Evolutionary conservation across 805 yeast genomes (phyloP), one percentile per base, ranked within the genome.

Genomic region (Starmerella gropengiesseri): DNA sequence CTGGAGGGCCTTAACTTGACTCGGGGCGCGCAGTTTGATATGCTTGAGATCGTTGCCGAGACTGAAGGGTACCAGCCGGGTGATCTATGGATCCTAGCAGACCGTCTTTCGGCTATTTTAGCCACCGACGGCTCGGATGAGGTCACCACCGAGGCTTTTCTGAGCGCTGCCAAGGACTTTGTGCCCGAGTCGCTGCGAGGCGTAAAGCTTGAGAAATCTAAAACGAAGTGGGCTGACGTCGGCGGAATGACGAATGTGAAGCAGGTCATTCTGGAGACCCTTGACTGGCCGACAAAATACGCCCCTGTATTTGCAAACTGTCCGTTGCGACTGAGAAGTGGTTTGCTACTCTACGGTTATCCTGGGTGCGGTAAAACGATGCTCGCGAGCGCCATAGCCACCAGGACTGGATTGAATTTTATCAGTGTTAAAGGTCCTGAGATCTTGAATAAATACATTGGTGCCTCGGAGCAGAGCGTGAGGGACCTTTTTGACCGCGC

Each of bases 291-390:
- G 2, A 84, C 94, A 1, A 85, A 79, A 55, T 89, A 89, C 57
- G 93, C 95, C 0, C 95, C 96, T 5, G 84, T 89, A n/a, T 89
- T 91, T 62, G 78, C 79, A 14, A 76, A 75, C 48, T 84, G 94
- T 55, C 94, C 97, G 0, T 65, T 89, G 40, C 65, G 97, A 43
- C 67, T 89, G 40, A 70, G 97, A 54, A 84, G 95, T 0, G 98
- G 98, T 39, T 75, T 89, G 19, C 64, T 89, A 39, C 70, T 89
- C 12, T 89, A 89, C 60, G 98, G 98, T 0, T 89, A 84, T 58
- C 97, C 98, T 0, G 98, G 98, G 2, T 89, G 98, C 63, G 98
- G 98, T 35, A 89, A 89, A 61, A 89, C 97, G 0, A 67, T 87
- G 48, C 61, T 89, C 30, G 97, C 97, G 0, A 81, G 91, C 44